Percentiles rank a stretch among this genome's conserved stretches.
Conservation (phyloP, 2,329 filamentous ascomycete genomes). For the Trichophyton benhamiae region DNA sequence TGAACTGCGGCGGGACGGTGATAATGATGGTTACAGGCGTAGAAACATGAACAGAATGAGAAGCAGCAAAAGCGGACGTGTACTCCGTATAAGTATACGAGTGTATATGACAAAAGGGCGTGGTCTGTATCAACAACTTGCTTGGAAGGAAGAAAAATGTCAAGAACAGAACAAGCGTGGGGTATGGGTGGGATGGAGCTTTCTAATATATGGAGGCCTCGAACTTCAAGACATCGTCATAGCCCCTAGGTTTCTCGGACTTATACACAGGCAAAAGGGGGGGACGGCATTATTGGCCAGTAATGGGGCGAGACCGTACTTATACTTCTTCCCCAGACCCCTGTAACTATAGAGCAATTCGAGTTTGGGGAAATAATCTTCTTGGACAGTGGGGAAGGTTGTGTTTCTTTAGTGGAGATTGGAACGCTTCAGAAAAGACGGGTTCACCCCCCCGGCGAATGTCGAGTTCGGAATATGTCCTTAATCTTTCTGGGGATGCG, state of each 20-base stretch:
- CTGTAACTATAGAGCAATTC: neutral
- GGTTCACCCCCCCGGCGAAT: neutral
- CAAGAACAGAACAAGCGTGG: neutral
- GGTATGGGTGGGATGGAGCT: neutral
- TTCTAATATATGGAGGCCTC: constrained; percentile 2
- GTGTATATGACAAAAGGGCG: neutral
- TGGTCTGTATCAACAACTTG: neutral
- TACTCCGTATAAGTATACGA: neutral
- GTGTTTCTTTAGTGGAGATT: neutral
- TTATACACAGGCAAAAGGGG: neutral
- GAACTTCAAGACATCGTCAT: neutral
- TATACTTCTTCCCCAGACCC: constrained; percentile 3
- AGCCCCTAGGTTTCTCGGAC: neutral
- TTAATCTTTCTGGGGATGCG: no score
- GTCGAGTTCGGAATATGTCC: no score
- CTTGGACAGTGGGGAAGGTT: neutral
- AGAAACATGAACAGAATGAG: neutral
- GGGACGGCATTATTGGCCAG: neutral
- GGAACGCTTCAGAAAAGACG: neutral
- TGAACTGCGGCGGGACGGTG: neutral
- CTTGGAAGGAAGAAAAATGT: neutral
- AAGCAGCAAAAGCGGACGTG: neutral
- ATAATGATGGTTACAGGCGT: neutral
- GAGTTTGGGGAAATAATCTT: constrained; percentile 4
- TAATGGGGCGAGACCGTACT: constrained; percentile 1